These are phyloP conservation scores for Candida nonsorbophila DNA, from an alignment of 805 yeast genomes.

Conservation along the genomic window DNA sequence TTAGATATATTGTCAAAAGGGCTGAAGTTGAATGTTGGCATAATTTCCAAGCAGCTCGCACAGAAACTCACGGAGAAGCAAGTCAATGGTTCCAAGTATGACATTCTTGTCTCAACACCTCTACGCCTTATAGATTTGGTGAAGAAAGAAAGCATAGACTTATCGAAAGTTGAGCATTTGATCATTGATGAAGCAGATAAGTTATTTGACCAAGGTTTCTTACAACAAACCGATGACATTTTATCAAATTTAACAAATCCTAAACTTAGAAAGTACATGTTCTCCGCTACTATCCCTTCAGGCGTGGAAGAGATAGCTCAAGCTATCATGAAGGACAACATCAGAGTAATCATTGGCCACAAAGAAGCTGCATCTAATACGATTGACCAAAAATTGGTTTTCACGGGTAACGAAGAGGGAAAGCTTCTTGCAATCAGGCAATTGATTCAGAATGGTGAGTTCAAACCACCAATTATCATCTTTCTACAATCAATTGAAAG, in stretches of 20 bases:
- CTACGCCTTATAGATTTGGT: slow-evolving; percentile 78
- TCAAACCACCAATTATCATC: slow-evolving; percentile 88
- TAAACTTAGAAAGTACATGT: slow-evolving; percentile 66
- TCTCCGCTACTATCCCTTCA: slow-evolving; percentile 94
- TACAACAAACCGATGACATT: slow-evolving; percentile 86
- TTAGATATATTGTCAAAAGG: slow-evolving; percentile 55
- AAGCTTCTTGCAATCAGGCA: slow-evolving; percentile 88
- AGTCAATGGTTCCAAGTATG: slow-evolving; percentile 59
- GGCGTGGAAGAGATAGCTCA: slow-evolving; percentile 85
- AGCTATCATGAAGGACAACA: slow-evolving; percentile 77
- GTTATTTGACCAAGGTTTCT: slow-evolving; percentile 78
- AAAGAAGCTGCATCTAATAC: slow-evolving; percentile 87
- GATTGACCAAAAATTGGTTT: slow-evolving; percentile 78
- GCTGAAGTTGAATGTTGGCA: slow-evolving; percentile 52
- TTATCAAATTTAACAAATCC: slow-evolving; percentile 52
- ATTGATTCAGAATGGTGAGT: slow-evolving; percentile 75
- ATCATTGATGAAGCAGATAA: slow-evolving; percentile 96
- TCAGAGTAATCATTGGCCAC: slow-evolving; percentile 85
- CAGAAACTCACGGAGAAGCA: slow-evolving; percentile 60
- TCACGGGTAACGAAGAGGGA: slow-evolving; percentile 94
- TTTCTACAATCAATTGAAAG: slow-evolving; percentile 88
- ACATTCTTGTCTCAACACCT: slow-evolving; percentile 84
- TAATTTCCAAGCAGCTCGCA: slow-evolving; percentile 68
- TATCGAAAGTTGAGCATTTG: slow-evolving; percentile 64
- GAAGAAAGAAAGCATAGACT: slow-evolving; percentile 52